phyloP scores from a whole-genome alignment of 306 rosid species.

The Cyclanthera cordifolia region DNA sequence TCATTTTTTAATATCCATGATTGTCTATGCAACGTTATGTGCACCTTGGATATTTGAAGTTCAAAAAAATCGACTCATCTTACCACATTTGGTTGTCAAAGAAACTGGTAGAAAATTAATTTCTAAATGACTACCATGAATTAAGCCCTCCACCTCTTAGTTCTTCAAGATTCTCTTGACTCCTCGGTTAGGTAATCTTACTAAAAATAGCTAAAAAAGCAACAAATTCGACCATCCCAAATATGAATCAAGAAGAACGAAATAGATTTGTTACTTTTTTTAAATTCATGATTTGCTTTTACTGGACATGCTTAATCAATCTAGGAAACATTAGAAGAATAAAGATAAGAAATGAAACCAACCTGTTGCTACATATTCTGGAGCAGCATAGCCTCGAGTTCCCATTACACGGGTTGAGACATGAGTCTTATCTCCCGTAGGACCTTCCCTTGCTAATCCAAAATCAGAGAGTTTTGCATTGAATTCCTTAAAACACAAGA shows the following conservation, averaged over 20 bases:
- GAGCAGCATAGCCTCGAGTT: constrained; percentile 93
- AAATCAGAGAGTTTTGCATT: constrained; percentile 79
- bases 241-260: not conserved
- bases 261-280: not conserved
- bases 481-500: constrained; percentile 44
- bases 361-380: constrained; percentile 96
- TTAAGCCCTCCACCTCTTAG: too few relatives aligned
- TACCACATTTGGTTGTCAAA: too few relatives aligned
- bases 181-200: too few relatives aligned
- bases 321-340: not conserved
- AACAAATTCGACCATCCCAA: not conserved
- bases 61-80: too few relatives aligned
- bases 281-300: not conserved
- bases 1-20: too few relatives aligned
- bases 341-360: not conserved
- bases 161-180: too few relatives aligned
- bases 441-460: constrained; percentile 97
- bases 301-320: not conserved
- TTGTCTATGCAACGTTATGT: too few relatives aligned
- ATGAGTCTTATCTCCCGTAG: constrained; percentile 90
- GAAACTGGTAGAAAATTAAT: too few relatives aligned
- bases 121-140: too few relatives aligned
- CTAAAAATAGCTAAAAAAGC: too few relatives aligned
- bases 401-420: constrained; percentile 86
- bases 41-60: too few relatives aligned